Evolutionary conservation across 2,329 filamentous ascomycete species (phyloP).

Genomic region (Talaromyces sp.): DNA sequence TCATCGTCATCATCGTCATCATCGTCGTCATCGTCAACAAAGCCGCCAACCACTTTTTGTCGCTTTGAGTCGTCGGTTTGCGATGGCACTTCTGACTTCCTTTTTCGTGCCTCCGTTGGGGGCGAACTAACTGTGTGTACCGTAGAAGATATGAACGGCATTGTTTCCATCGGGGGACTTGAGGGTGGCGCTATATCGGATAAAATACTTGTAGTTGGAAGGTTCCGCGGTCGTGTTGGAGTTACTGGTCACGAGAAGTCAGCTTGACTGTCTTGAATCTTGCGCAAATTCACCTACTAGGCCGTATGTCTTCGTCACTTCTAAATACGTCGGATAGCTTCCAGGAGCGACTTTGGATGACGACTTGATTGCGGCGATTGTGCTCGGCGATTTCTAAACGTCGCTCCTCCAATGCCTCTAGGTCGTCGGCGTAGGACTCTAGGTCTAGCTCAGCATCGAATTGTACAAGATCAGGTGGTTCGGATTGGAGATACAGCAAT

Average conservation of each 20-base stretch:
- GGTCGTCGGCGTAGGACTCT: constrained; percentile 34
- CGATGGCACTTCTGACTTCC: constrained; percentile 29
- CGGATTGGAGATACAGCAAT: constrained; percentile 45
- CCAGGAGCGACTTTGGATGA: constrained; percentile 41
- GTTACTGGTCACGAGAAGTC: constrained; percentile 25
- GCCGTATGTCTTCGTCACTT: constrained; percentile 36
- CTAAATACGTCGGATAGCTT: constrained; percentile 37
- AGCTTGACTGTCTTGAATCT: background rate
- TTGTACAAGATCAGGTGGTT: constrained; percentile 21
- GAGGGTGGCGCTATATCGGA: constrained; percentile 22
- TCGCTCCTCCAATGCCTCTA: constrained; percentile 33
- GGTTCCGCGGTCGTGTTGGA: constrained; percentile 26
- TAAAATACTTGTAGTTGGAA: constrained; percentile 10
- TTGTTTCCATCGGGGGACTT: constrained; percentile 27
- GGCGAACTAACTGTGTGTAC: constrained; percentile 25
- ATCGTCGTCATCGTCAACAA: constrained; percentile 38
- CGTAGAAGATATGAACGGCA: constrained; percentile 40
- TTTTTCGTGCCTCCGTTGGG: constrained; percentile 32
- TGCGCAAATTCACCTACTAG: constrained; percentile 20
- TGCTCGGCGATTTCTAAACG: constrained; percentile 20
- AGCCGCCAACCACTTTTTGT: constrained; percentile 36
- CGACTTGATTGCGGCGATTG: constrained; percentile 30
- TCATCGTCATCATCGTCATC: constrained; percentile 36
- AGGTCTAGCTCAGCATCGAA: constrained; percentile 19
- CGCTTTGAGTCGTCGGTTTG: constrained; percentile 32